These are phyloP conservation scores for Phalaenopsis hybrid DNA, from an alignment of 116 monocot species.

Conservation along the genomic window DNA sequence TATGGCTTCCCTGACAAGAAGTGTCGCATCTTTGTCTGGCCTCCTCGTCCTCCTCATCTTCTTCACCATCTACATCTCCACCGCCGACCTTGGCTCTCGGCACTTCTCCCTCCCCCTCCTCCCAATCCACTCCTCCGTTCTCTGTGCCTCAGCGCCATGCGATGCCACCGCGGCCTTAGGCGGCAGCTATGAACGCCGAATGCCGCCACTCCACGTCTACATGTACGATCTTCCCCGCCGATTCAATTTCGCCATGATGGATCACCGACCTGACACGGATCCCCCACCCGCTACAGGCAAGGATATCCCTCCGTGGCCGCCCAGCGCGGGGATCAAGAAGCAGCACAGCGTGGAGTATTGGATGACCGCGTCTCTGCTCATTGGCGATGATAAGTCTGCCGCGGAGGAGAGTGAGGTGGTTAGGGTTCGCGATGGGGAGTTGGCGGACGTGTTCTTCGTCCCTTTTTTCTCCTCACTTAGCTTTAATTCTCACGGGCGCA, in stretches of 20 bases:
- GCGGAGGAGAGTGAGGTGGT: constrained; percentile 39
- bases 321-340: constrained; percentile 46
- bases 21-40: constrained; percentile 6
- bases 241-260: constrained; percentile 79
- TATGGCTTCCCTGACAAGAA: constrained; percentile 10
- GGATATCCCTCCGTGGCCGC: constrained; percentile 62
- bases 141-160: background rate
- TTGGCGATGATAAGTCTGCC: background rate
- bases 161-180: background rate
- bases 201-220: constrained; percentile 54
- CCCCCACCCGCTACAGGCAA: constrained; percentile 7
- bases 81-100: constrained; percentile 27
- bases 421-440: constrained; percentile 50
- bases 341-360: constrained; percentile 99
- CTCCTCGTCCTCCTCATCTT: constrained; percentile 37
- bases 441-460: constrained; percentile 85
- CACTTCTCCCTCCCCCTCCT: constrained; percentile 16
- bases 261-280: constrained; percentile 8
- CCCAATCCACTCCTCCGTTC: constrained; percentile 7
- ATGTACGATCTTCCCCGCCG: constrained; percentile 86
- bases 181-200: background rate
- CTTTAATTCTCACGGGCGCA: constrained; percentile 81
- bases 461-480: constrained; percentile 95
- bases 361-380: constrained; percentile 80
- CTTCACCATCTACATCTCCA: constrained; percentile 37